Evolutionary conservation across 2,329 filamentous ascomycete genomes (phyloP), one percentile per base, ranked within the genome.

Genomic region (Basipetospora chlamydospora): DNA sequence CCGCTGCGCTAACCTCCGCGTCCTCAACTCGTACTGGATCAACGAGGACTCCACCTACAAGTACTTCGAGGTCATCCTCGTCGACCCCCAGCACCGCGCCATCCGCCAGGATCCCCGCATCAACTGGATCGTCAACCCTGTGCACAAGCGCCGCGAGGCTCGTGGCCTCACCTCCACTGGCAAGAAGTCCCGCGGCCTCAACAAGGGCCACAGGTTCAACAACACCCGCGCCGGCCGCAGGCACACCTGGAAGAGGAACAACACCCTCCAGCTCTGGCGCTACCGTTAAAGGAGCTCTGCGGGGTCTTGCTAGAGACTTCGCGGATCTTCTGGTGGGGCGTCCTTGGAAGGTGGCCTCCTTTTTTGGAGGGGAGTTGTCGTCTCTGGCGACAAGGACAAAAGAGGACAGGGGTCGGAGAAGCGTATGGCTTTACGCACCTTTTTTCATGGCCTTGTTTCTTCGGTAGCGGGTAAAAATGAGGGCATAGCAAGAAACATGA

Each of bases 1-100:
- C 67, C 87, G 88, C 64, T 95, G 87, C 74, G 86, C 87, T 70
- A 98, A 98, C 73, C 70, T 98, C 66, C 86, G 90, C 61, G 90
- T 98, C 60, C 82, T 98, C 60, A 98, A 98, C 83, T 96, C 88
- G 47, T 98, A 98, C 87, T 98, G 92, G 92, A 85, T 98, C 76
- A 98, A 98, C 83, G 86, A 96, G 77, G 90, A 98, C 75, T 95
- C 87, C 44, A 98, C 90, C 69, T 98, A 96, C 84, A 98, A 98
- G 78, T 98, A 98, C 83, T 98, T 77, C 75, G 90, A 98, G 73
- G 80, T 96, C 67, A 96, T 98, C 73, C 84, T 95, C 60, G 88
- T 98, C 62, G 90, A 98, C 73, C 90, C 90, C 63, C 83, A 92
- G 74, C 90, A 98, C 84, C 96, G 96, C 79, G 90, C 90, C 60